A percentile compares a stretch with the other conserved stretches of the same genome.
Evolutionary conservation across 2,329 filamentous ascomycete species (phyloP).

Genomic region (Ascochyta clinopodiicola): DNA sequence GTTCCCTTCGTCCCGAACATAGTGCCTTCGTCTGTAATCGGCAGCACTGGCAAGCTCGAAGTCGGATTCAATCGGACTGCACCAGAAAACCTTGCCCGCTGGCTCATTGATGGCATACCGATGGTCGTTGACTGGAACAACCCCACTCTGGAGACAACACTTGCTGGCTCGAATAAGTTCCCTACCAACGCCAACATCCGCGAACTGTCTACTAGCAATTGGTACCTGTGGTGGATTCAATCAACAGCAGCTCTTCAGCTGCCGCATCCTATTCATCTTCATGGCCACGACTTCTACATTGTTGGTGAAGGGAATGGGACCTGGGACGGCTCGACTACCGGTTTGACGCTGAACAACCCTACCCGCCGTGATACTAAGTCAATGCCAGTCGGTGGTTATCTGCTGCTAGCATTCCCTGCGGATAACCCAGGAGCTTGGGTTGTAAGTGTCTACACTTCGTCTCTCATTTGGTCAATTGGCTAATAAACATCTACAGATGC

Average conservation of each 20-base stretch:
- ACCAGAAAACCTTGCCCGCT: slow-evolving; percentile 51
- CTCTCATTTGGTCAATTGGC: background rate
- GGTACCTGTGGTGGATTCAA: slow-evolving; percentile 59
- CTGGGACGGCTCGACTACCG: slow-evolving; percentile 43
- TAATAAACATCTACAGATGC: slow-evolving; percentile 23
- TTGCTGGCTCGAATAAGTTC: slow-evolving; percentile 39
- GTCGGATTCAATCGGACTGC: slow-evolving; percentile 38
- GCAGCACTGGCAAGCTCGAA: slow-evolving; percentile 33
- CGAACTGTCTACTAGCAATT: slow-evolving; percentile 37
- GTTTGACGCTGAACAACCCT: slow-evolving; percentile 48
- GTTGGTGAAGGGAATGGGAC: slow-evolving; percentile 44
- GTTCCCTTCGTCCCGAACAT: slow-evolving; percentile 50
- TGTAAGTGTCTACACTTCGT: background rate
- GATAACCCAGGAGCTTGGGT: slow-evolving; percentile 58
- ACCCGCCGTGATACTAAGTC: slow-evolving; percentile 49
- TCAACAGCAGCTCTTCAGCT: slow-evolving; percentile 41
- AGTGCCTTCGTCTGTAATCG: slow-evolving; percentile 46
- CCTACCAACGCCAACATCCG: slow-evolving; percentile 38
- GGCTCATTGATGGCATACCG: slow-evolving; percentile 51
- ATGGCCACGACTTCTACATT: slow-evolving; percentile 54
- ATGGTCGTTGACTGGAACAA: slow-evolving; percentile 51
- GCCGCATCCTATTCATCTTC: slow-evolving; percentile 52
- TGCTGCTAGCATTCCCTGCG: slow-evolving; percentile 60
- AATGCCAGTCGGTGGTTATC: slow-evolving; percentile 49
- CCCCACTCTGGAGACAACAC: slow-evolving; percentile 54